Percentiles rank a stretch among this genome's conserved stretches.
Conservation (phyloP, 345 rosid species). For the Erysimum cheiranthoides region DNA sequence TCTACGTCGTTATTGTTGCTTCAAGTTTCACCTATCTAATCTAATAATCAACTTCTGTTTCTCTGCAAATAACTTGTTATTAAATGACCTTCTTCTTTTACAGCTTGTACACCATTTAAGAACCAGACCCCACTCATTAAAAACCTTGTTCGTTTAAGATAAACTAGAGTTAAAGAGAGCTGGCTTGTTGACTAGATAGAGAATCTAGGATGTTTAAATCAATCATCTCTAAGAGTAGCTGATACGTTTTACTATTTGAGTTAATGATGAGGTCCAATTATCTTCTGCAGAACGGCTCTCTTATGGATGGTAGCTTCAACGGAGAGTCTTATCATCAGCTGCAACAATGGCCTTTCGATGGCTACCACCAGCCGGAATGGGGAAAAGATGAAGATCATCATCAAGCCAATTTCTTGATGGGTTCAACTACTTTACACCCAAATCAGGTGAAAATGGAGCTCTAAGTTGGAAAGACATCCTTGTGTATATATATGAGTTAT, state of each 20-base stretch:
- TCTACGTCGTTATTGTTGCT: constrained; percentile 41
- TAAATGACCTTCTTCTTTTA: constrained; percentile 30
- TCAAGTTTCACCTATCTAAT: constrained; percentile 44
- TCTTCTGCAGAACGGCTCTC: constrained; percentile 60
- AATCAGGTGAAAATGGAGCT: constrained; percentile 69
- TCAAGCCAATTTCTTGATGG: constrained; percentile 35
- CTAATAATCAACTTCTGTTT: constrained; percentile 27
- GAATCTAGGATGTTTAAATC: constrained; percentile 14
- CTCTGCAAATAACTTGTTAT: constrained; percentile 36
- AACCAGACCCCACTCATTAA: constrained; percentile 33
- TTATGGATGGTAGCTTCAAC: constrained; percentile 63
- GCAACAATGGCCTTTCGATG: constrained; percentile 67
- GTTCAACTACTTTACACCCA: constrained; percentile 61
- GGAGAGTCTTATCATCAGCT: constrained; percentile 50
- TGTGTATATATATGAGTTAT: constrained; percentile 40
- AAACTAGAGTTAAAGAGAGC: constrained; percentile 14
- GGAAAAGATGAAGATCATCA: constrained; percentile 61
- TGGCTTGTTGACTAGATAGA: constrained; percentile 21
- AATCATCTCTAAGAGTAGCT: constrained; percentile 18
- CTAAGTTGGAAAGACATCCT: constrained; percentile 40
- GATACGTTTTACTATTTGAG: background rate
- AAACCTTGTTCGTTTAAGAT: constrained; percentile 17
- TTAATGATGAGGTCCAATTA: constrained; percentile 1
- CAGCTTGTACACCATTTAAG: constrained; percentile 35
- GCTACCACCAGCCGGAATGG: constrained; percentile 66